Base-by-base conservation (phyloP, 805 yeast genomes). In the Zygotorulaspora chibaensis region DNA sequence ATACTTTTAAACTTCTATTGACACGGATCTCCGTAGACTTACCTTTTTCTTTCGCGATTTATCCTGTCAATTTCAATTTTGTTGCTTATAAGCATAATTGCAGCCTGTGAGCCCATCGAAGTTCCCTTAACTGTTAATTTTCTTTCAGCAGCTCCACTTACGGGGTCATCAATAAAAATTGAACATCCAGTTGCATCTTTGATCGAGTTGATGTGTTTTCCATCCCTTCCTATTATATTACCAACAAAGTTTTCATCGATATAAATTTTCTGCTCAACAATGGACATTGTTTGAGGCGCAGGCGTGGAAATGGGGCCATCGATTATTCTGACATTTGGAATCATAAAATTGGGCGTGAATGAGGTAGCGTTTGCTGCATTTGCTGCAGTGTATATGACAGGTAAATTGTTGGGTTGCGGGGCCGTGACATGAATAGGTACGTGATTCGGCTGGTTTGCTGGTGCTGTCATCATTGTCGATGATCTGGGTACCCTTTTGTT, bases 211-310 rank as follows among this genome's bases (percentile, higher is more conserved):
- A 88, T 83, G 55, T 83, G 84, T 57, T 84, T 80, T 15, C 96
- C 96, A 27, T 88, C 87, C 65, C 81, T 86, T 1, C 96, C 96
- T 48, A 88, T 88, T 23, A 88, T 82, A 33, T 86, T 78, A 1
- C 96, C 96, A 33, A 88, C 89, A 63, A 76, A 83, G 30, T 79
- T 78, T 59, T 83, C 82, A 18, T 95, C 89, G 36, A 88, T 87
- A 53, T 69, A 82, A 3, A 87, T 72, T 48, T 84, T 90, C 63
- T 85, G 87, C 44, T 80, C 75, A 2, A 57, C 53, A 43, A 76
- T 72, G 56, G 77, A 45, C 54, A 54, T 54, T 25, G 57, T 76
- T 55, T 76, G 85, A 35, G 76, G 69, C 50, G 53, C 34, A 7
- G 57, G 52, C 4, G 52, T 44, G 13, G 55, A 31, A 1, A 50